These are phyloP conservation scores for Cnidoscolus chayamansa DNA, from an alignment of 441 rosid species.

Conservation along the genomic window DNA sequence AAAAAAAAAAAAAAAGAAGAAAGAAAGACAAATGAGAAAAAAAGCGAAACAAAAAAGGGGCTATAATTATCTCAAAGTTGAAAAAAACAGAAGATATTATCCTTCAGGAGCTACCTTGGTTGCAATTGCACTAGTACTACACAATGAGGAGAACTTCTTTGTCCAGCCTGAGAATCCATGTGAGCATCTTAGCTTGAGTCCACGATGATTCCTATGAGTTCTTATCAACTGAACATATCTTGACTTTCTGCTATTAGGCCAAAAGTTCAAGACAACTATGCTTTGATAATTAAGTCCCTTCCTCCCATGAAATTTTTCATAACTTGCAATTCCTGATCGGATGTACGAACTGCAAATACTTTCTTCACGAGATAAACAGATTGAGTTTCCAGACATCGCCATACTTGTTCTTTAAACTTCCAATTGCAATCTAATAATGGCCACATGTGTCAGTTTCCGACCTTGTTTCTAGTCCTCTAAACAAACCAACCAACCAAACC, in stretches of 20 bases:
- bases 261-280: slow-evolving; percentile 35
- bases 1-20: slow-evolving; percentile 4
- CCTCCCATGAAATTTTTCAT: slow-evolving; percentile 33
- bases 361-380: slow-evolving; percentile 44
- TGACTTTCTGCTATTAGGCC: slow-evolving; percentile 31
- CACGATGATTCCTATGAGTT: slow-evolving; percentile 21
- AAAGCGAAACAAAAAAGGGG: not conserved
- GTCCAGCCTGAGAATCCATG: slow-evolving; percentile 31
- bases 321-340: slow-evolving; percentile 31
- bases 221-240: slow-evolving; percentile 31
- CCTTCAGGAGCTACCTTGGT: slow-evolving; percentile 44
- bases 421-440: slow-evolving; percentile 34
- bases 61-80: not conserved
- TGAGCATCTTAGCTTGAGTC: slow-evolving; percentile 32
- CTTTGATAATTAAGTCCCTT: slow-evolving; percentile 30
- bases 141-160: slow-evolving; percentile 23
- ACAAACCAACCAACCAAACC: not conserved
- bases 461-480: not conserved
- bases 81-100: slow-evolving; percentile 9
- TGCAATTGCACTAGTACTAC: slow-evolving; percentile 27
- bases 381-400: slow-evolving; percentile 51
- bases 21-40: not conserved
- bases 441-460: slow-evolving; percentile 18
- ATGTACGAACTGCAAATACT: slow-evolving; percentile 32
- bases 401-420: slow-evolving; percentile 39